Evolutionary conservation across 2,329 filamentous ascomycete species (phyloP), one percentile per base, ranked within the genome.

Genomic region (Penicillium frequentans): DNA sequence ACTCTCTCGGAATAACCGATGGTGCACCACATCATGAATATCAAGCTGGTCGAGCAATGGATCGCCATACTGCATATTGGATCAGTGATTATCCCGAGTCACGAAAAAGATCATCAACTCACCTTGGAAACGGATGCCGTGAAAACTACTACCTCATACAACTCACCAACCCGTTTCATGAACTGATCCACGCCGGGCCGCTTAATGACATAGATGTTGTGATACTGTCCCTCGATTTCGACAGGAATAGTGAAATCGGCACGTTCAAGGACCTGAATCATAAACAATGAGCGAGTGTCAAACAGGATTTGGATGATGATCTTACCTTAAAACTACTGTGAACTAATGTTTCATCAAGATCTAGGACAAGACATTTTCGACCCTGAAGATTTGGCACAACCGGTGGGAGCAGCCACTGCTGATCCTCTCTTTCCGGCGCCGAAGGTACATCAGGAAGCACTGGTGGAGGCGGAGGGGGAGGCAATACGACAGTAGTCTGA

Each of bases 171-270:
- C 58, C 95, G 84, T 82, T 98, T 98, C 91, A 99, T 97, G 77
- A 99, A 99, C 63, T 96, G 89, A 72, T 99, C 95, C 21, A 99
- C 95, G 53, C 95, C 95, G n/a, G 95, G 95, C 69, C 95, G 87
- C 80, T 99, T 99, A 75, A 99, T 99, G 64, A 99, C 95, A 73
- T 99, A 99, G 54, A 99, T 96, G 70, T 99, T 99, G 78, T 99
- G 95, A 73, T 96, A 98, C 75, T 96, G 96, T 55, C 95, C 95
- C 79, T 99, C 95, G 63, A 99, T 99, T 71, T 99, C 95, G 29
- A 99, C 95, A 0, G 95, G 95, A 72, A 99, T 98, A 6, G 95
- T 99, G 73, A 99, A 98, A 76, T 99, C 95, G 57, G 95, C 95
- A 81, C 98, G 93, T 70, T 98, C 93, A 46, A 99, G 83, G 65